phyloP scores from a whole-genome alignment of 768 basidiomycete genomes.

The Auriscalpium vulgare region DNA sequence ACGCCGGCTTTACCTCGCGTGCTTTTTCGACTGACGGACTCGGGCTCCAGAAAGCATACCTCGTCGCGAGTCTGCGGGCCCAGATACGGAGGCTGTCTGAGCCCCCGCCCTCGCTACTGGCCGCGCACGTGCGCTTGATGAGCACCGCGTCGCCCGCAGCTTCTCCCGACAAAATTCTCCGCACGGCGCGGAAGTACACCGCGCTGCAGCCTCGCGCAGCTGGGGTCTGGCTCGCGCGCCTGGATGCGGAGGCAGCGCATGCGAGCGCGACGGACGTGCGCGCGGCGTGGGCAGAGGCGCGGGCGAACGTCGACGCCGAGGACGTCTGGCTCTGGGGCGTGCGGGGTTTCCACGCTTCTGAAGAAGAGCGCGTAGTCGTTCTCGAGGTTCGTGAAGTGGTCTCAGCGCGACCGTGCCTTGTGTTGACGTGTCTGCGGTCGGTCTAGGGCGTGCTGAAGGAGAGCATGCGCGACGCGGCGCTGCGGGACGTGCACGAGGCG shows the following conservation, averaged over 20 bases:
- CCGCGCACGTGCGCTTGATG: slow-evolving; percentile 30
- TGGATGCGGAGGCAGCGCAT: slow-evolving; percentile 34
- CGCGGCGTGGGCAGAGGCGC: slow-evolving; percentile 38
- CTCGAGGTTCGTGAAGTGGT: slow-evolving; percentile 20
- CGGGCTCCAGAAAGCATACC: slow-evolving; percentile 42
- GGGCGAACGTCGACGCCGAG: slow-evolving; percentile 26
- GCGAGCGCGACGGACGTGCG: slow-evolving; percentile 20
- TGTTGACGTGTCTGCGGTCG: background rate
- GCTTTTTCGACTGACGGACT: background rate
- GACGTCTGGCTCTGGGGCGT: slow-evolving; percentile 53
- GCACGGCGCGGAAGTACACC: slow-evolving; percentile 41
- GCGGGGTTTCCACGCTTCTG: slow-evolving; percentile 10
- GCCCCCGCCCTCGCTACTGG: slow-evolving; percentile 23
- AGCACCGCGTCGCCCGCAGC: slow-evolving; percentile 15
- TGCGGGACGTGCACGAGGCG: slow-evolving; percentile 32
- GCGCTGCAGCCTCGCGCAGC: slow-evolving; percentile 27
- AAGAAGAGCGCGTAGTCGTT: slow-evolving; percentile 9
- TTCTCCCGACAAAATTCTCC: slow-evolving; percentile 26
- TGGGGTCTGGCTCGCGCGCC: slow-evolving; percentile 44
- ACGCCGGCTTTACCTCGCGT: too few species aligned
- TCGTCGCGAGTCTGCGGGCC: slow-evolving; percentile 36
- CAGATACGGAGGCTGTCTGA: slow-evolving; percentile 12
- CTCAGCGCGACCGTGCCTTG: background rate
- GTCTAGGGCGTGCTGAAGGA: slow-evolving; percentile 3
- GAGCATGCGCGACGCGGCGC: slow-evolving; percentile 9